Conservation (phyloP, 2,329 filamentous ascomycete genomes). For the Elsinoe fawcettii region DNA sequence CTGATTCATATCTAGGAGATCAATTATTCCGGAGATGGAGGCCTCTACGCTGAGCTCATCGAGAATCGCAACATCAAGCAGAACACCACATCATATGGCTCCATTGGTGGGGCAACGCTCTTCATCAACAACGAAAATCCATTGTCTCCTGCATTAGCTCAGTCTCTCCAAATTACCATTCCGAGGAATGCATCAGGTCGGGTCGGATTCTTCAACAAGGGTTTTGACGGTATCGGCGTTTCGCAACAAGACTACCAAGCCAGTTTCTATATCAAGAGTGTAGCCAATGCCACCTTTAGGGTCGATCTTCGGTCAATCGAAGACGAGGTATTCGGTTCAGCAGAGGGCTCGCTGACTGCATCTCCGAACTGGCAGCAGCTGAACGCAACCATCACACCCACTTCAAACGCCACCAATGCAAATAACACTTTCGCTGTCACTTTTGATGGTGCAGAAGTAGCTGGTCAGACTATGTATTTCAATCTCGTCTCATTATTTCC, state of each 20-base stretch:
- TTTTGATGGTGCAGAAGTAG: constrained; percentile 38
- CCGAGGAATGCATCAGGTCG: not conserved
- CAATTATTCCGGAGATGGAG: constrained; percentile 9
- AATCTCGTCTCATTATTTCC: constrained; percentile 48
- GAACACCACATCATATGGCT: not conserved
- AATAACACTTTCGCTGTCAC: constrained; percentile 48
- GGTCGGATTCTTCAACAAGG: not conserved
- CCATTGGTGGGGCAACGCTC: not conserved
- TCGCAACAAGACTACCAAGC: constrained; percentile 1
- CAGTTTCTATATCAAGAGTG: constrained; percentile 1
- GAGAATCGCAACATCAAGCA: not conserved
- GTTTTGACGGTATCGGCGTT: not conserved
- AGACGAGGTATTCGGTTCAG: not conserved
- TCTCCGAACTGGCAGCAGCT: constrained; percentile 29
- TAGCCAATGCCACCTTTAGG: not conserved
- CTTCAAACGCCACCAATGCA: constrained; percentile 37
- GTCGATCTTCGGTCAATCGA: not conserved
- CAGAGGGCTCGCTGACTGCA: not conserved
- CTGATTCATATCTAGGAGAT: not conserved
- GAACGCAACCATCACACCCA: constrained; percentile 35
- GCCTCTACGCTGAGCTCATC: not conserved
- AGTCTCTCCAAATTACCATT: not conserved
- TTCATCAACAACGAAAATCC: not conserved
- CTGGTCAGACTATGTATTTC: constrained; percentile 40
- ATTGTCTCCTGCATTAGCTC: not conserved